Evolutionary conservation across 2,329 filamentous ascomycete genomes (phyloP).

Genomic region (Colletotrichum scovillei): DNA sequence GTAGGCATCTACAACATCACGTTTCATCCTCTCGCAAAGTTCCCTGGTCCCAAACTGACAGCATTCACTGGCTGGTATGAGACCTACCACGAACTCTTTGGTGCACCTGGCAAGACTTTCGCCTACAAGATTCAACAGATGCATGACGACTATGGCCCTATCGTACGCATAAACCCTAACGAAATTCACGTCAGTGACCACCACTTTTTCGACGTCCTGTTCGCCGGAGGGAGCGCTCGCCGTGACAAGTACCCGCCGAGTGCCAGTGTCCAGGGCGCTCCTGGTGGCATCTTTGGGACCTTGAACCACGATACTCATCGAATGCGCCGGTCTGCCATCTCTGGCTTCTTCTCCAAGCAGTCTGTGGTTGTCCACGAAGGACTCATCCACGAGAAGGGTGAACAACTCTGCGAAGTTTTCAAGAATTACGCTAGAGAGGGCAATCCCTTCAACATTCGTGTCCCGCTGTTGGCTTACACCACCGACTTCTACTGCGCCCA

Average conservation of each 20-base stretch:
- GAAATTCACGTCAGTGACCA: slow-evolving; percentile 35
- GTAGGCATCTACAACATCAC: slow-evolving; percentile 4
- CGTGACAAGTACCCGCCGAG: not conserved
- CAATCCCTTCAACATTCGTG: not conserved
- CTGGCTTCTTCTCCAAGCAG: slow-evolving; percentile 39
- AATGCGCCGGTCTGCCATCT: slow-evolving; percentile 36
- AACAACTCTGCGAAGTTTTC: not conserved
- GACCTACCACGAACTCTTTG: slow-evolving; percentile 45
- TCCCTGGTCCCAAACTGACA: slow-evolving; percentile 47
- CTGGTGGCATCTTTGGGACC: slow-evolving; percentile 42
- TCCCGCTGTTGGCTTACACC: not conserved
- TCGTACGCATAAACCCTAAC: slow-evolving; percentile 35
- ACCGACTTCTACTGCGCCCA: not conserved
- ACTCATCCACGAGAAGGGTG: slow-evolving; percentile 4
- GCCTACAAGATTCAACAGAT: slow-evolving; percentile 19
- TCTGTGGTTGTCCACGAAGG: slow-evolving; percentile 33
- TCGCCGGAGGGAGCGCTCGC: slow-evolving; percentile 16
- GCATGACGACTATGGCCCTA: slow-evolving; percentile 35
- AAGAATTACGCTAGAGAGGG: not conserved
- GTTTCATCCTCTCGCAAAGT: slow-evolving; percentile 38
- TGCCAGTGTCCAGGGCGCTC: slow-evolving; percentile 4
- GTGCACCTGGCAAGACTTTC: not conserved
- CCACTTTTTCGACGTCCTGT: slow-evolving; percentile 33
- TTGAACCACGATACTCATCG: slow-evolving; percentile 39
- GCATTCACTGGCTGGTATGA: slow-evolving; percentile 46